These are phyloP conservation scores for Boletus mariae DNA, from an alignment of 1,284 basidiomycete genomes.

Conservation along the genomic window DNA sequence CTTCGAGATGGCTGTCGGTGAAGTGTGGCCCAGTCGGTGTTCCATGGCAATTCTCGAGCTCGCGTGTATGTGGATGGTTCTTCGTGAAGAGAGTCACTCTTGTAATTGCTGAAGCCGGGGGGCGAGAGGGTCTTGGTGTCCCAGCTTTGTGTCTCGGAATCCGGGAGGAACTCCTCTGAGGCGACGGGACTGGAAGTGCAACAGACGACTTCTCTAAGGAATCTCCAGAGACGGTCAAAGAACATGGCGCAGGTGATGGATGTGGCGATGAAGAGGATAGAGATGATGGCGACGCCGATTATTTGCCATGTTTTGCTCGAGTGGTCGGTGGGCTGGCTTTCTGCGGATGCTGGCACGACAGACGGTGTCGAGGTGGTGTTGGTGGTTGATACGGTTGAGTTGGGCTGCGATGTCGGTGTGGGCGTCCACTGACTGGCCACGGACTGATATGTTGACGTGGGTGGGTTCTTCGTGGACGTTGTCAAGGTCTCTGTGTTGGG, in stretches of 20 bases:
- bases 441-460: background rate
- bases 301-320: slow-evolving; percentile 54
- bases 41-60: slow-evolving; percentile 27
- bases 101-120: slow-evolving; percentile 4
- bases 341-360: slow-evolving; percentile 3
- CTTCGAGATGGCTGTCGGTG: slow-evolving; percentile 22
- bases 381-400: background rate
- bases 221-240: slow-evolving; percentile 63
- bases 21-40: slow-evolving; percentile 11
- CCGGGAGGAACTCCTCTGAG: slow-evolving; percentile 55
- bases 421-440: background rate
- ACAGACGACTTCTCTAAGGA: slow-evolving; percentile 47
- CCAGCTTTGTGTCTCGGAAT: slow-evolving; percentile 61
- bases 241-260: slow-evolving; percentile 55
- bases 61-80: slow-evolving; percentile 2
- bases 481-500: background rate
- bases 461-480: background rate
- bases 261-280: slow-evolving; percentile 51
- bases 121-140: slow-evolving; percentile 43
- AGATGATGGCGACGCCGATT: slow-evolving; percentile 59
- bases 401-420: background rate
- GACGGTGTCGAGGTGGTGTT: slow-evolving; percentile 3
- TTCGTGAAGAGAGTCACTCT: background rate
- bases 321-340: slow-evolving; percentile 6
- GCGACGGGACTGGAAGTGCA: slow-evolving; percentile 37